Percentiles rank a stretch among this genome's conserved stretches.
phyloP scores from a whole-genome alignment of 495 filamentous ascomycete genomes.

The Neurospora sp. region DNA sequence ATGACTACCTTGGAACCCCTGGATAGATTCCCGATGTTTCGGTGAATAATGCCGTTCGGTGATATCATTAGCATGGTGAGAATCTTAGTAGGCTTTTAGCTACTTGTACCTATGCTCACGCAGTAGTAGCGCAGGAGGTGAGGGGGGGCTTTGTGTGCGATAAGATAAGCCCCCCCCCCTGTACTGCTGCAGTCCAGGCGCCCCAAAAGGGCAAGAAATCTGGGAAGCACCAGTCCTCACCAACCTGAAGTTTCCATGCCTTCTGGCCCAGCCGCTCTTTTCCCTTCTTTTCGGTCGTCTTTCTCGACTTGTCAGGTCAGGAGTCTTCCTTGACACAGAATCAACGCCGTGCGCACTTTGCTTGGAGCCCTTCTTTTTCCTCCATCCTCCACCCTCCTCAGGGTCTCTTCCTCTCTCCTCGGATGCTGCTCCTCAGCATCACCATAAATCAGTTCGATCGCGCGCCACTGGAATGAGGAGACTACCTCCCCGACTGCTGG shows the following conservation, averaged over 20 bases:
- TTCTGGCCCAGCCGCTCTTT: background rate
- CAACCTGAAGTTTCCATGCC: background rate
- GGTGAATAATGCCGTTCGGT: background rate
- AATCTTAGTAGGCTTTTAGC: background rate
- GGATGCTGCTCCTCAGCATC: constrained; percentile 22
- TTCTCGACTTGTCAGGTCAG: background rate
- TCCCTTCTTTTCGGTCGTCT: background rate
- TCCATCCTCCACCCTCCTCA: background rate
- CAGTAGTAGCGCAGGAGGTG: background rate
- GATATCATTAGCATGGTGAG: background rate
- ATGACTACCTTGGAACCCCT: background rate
- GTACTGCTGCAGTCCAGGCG: background rate
- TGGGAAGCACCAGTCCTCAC: background rate
- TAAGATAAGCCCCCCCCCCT: background rate
- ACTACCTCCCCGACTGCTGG: constrained; percentile 17
- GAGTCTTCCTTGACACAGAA: background rate
- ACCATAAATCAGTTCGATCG: constrained; percentile 11
- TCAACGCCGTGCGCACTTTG: background rate
- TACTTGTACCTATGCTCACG: background rate
- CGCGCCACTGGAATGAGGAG: constrained; percentile 29
- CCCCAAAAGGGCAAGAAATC: background rate
- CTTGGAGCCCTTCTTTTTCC: background rate
- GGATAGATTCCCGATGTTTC: background rate
- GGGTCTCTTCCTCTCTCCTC: constrained; percentile 4
- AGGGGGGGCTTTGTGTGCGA: background rate